Conservation (phyloP, 495 filamentous ascomycete genomes). For the Oleoguttula mirabilis region DNA sequence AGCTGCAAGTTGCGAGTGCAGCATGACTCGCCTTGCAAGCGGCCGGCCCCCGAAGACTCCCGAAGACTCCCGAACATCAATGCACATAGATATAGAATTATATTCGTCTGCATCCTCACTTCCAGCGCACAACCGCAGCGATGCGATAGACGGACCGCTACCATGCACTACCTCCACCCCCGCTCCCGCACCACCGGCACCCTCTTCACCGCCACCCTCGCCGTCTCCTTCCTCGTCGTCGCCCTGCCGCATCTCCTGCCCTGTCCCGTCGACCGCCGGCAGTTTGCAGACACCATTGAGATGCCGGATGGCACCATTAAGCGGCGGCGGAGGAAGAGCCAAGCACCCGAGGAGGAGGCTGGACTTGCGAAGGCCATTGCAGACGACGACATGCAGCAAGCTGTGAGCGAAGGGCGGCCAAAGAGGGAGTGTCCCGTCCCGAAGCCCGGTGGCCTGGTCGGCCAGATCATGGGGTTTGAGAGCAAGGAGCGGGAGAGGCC, state of each 20-base stretch:
- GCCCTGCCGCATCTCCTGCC: slow-evolving; percentile 84
- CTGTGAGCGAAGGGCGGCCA: slow-evolving; percentile 6
- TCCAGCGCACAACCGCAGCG: too few relatives aligned
- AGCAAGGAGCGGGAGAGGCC: slow-evolving; percentile 16
- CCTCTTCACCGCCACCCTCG: slow-evolving; percentile 87
- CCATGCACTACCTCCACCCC: slow-evolving; percentile 66
- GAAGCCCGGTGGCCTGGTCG: slow-evolving; percentile 64
- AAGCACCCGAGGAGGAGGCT: slow-evolving; percentile 28
- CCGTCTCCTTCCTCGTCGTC: slow-evolving; percentile 84
- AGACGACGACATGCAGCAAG: slow-evolving; percentile 8
- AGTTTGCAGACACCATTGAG: slow-evolving; percentile 52
- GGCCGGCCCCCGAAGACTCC: too few relatives aligned
- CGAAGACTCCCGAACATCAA: too few relatives aligned
- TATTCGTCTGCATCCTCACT: too few relatives aligned
- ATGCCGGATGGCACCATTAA: slow-evolving; percentile 42
- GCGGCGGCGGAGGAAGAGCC: slow-evolving; percentile 23
- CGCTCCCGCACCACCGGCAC: slow-evolving; percentile 80
- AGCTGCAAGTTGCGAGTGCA: too few relatives aligned
- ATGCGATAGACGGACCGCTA: too few relatives aligned
- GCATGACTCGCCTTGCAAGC: too few relatives aligned
- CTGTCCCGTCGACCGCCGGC: slow-evolving; percentile 65
- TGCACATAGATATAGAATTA: too few relatives aligned
- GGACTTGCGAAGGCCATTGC: slow-evolving; percentile 16
- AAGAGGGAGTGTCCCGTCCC: slow-evolving; percentile 63
- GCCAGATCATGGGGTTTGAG: slow-evolving; percentile 60